These are phyloP conservation scores for Ogataea angusta DNA, from an alignment of 805 yeast species.

Conservation along the genomic window DNA sequence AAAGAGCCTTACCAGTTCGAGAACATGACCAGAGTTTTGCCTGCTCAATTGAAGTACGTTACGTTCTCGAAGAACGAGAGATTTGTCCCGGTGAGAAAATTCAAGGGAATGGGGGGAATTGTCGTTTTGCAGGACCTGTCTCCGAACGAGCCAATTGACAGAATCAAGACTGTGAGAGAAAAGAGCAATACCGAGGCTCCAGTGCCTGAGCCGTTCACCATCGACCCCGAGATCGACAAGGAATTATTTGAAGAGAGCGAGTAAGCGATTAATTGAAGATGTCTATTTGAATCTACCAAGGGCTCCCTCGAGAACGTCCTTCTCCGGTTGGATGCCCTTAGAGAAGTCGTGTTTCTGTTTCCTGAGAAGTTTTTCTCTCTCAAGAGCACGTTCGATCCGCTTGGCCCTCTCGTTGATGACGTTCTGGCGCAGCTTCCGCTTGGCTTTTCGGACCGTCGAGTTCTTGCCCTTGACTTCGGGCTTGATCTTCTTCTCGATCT, in stretches of 20 bases:
- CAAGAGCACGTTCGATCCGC: constrained; percentile 70
- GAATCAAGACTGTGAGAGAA: constrained; percentile 83
- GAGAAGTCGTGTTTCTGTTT: constrained; percentile 44
- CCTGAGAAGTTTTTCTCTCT: constrained; percentile 70
- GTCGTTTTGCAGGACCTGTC: constrained; percentile 64
- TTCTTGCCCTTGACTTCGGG: constrained; percentile 77
- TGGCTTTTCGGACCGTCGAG: constrained; percentile 74
- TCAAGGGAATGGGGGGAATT: constrained; percentile 65
- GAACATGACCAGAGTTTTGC: constrained; percentile 85
- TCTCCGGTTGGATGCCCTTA: constrained; percentile 48
- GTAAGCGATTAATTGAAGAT: constrained; percentile 11
- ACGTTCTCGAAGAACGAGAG: constrained; percentile 72
- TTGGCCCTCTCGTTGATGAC: constrained; percentile 82
- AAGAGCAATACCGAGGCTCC: constrained; percentile 71
- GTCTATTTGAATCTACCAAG: constrained; percentile 44
- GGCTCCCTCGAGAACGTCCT: constrained; percentile 49
- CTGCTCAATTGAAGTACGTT: constrained; percentile 80
- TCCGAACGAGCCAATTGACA: constrained; percentile 58
- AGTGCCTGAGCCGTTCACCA: constrained; percentile 64
- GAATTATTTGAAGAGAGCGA: constrained; percentile 27
- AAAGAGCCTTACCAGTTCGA: constrained; percentile 66
- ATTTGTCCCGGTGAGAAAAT: constrained; percentile 79
- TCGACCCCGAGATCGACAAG: constrained; percentile 41
- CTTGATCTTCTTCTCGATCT: constrained; percentile 52
- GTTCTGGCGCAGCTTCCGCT: constrained; percentile 80